Evolutionary conservation across 75 land plant genomes (phyloP), one percentile per base, ranked within the genome.

Genomic region (Picea sitchensis): DNA sequence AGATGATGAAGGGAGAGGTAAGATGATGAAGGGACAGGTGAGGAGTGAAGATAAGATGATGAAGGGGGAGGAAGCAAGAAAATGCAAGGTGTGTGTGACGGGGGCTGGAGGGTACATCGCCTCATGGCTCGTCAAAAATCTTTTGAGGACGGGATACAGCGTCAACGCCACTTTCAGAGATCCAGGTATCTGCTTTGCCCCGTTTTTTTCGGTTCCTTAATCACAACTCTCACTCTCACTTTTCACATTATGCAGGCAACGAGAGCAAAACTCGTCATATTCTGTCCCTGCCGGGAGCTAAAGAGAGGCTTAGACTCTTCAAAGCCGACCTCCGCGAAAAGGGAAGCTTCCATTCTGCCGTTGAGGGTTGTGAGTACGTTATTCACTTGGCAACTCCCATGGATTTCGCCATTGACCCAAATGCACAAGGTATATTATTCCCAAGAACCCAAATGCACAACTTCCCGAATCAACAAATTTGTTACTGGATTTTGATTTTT

Each of bases 221-320:
- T 36, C 38, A 3, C 3, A 36, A 36, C 38, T 1, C 38, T 1
- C 38, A 36, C 23, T 62, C 23, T 2, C 7, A n/a, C 23, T 32
- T 65, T 65, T 65, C 38, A 26, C 3, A 26, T 30, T 8, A 12
- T 58, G 56, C 58, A 75, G 59, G 34, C 4, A 44, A 59, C 54
- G 57, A 21, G 44, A 51, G 31, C 56, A 85, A 79, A 76, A 61
- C 81, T 5, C 47, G 75, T 58, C 87, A 85, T 62, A 54, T 85
- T 41, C 23, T 59, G 58, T 17, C 54, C 11, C 59, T 85, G 5
- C 81, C 81, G 11, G 81, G 81, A 38, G 84, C 87, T 3, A 59
- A 31, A 20, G 84, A 82, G 47, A 84, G 77, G 47, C 80, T 84
- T 20, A 12, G 69, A 41, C 86, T 84, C 58, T 51, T 81, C 34